phyloP scores from a whole-genome alignment of 1,139 yeast species.

The Arxiozyma heterogenica region DNA sequence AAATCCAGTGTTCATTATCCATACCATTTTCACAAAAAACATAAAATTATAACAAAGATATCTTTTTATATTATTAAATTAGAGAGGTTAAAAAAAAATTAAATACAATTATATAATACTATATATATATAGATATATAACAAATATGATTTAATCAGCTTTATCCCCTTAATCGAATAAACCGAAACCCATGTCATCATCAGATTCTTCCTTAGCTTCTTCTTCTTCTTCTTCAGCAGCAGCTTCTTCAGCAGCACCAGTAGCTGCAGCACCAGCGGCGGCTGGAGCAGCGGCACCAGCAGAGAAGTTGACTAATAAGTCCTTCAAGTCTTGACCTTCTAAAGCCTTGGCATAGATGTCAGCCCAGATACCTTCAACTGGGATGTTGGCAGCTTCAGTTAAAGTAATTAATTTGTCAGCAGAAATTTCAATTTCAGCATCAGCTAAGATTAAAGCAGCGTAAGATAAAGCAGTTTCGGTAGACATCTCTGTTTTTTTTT shows the following conservation, averaged over 20 bases:
- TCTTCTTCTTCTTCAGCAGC: slow-evolving; percentile 53
- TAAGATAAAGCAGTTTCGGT: slow-evolving; percentile 76
- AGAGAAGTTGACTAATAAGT: slow-evolving; percentile 66
- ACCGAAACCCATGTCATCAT: slow-evolving; percentile 79
- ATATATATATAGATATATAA: background rate
- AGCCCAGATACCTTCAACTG: slow-evolving; percentile 70
- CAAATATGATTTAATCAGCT: background rate
- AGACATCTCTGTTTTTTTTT: slow-evolving; percentile 41
- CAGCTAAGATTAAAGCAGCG: slow-evolving; percentile 85
- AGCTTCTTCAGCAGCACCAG: slow-evolving; percentile 48
- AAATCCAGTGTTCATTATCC: too few species aligned
- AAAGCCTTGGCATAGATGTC: slow-evolving; percentile 76
- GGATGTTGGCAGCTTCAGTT: slow-evolving; percentile 58
- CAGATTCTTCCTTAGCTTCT: slow-evolving; percentile 55
- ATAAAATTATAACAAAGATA: background rate
- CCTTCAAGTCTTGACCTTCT: slow-evolving; percentile 68
- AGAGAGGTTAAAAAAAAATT: background rate
- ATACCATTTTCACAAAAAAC: background rate
- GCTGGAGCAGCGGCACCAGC: slow-evolving; percentile 65
- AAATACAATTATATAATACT: background rate
- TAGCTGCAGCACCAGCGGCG: slow-evolving; percentile 38
- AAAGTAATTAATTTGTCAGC: slow-evolving; percentile 67
- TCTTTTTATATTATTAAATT: background rate
- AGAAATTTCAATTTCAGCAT: slow-evolving; percentile 70
- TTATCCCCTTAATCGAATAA: slow-evolving; percentile 52